A percentile compares a stretch with the other conserved stretches of the same genome.
phyloP scores from a whole-genome alignment of 352 stramenopile genomes.

The Globisporangium abappressorium region DNA sequence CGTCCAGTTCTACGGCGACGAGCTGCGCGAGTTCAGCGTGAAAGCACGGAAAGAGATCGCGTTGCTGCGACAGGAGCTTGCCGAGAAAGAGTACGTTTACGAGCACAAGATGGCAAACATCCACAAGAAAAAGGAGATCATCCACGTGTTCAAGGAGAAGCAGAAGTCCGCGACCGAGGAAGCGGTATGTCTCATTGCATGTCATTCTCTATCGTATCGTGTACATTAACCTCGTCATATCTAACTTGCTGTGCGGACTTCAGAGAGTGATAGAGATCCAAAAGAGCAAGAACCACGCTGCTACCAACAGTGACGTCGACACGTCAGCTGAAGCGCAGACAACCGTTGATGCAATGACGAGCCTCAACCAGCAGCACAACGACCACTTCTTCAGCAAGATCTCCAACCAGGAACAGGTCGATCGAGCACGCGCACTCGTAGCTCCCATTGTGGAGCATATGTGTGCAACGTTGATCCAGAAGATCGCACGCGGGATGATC shows the following conservation, averaged over 20 bases:
- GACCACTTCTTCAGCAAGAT: constrained; percentile 2
- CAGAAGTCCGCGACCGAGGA: constrained; percentile 52
- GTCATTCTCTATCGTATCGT: background rate
- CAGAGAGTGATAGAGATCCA: constrained; percentile 16
- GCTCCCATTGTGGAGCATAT: constrained; percentile 53
- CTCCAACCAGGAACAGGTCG: constrained; percentile 23
- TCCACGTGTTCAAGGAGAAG: constrained; percentile 66
- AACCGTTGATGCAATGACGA: background rate
- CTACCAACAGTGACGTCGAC: background rate
- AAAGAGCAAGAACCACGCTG: background rate
- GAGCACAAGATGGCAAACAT: constrained; percentile 48
- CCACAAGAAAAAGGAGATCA: constrained; percentile 65
- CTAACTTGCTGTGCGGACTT: background rate
- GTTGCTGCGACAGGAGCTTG: constrained; percentile 36
- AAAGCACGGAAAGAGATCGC: constrained; percentile 39
- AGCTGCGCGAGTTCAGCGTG: constrained; percentile 42
- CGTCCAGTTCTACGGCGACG: constrained; percentile 47
- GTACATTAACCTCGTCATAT: background rate
- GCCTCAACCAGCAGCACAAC: background rate
- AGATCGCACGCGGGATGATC: constrained; percentile 65
- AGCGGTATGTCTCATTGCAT: constrained; percentile 16
- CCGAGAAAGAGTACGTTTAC: constrained; percentile 56
- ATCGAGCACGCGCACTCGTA: constrained; percentile 18
- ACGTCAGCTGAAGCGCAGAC: background rate
- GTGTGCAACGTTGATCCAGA: constrained; percentile 79